Base-by-base conservation (phyloP, 2,329 filamentous ascomycete genomes). In the Cladorrhinum sp. region DNA sequence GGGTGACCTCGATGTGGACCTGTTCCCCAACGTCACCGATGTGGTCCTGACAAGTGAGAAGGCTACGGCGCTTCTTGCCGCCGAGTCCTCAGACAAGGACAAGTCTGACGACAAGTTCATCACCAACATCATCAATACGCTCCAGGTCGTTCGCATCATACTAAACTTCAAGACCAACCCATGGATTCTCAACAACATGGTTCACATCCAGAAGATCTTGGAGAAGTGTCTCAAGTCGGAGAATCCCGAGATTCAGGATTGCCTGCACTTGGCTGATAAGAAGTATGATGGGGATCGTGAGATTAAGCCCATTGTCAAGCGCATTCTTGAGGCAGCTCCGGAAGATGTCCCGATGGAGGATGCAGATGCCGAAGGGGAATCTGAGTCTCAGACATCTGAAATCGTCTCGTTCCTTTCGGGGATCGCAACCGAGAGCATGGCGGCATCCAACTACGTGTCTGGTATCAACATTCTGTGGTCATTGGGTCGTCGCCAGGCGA, bases 381-480 rank as follows among this genome's bases (percentile, higher is more conserved):
- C 88, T 55, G 92, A 96, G 68, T 86, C 86, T 16, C 87, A 91
- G 23, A 91, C 89, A 0, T 93, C 93, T 0, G 93, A 97, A 72
- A 92, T 98, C 68, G 86, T 96, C 55, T 87, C 86, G 1, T 94
- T 92, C 71, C 77, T 98, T 39, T 95, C 91, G 18, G 84, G 86
- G n/a, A 86, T 94, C 58, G 92, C 93, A 1, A 94, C 91, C 0
- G 95, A 98, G 74, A 89, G 90, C 9, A 86, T 99, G 66, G 90
- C 90, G 5, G 87, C 87, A 57, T 84, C 83, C 60, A 92, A 92
- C 66, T 92, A 96, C 70, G 85, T 93, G 18, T 92, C 93, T 12
- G 92, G 92, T 50, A 89, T 99, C 73, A 97, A 96, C 72, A 89
- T 96, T 23, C 79, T 99, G 16, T 98, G 93, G 93, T 95, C 92